phyloP scores from a whole-genome alignment of 345 rosid genomes.

The Euphorbia tirucalli region DNA sequence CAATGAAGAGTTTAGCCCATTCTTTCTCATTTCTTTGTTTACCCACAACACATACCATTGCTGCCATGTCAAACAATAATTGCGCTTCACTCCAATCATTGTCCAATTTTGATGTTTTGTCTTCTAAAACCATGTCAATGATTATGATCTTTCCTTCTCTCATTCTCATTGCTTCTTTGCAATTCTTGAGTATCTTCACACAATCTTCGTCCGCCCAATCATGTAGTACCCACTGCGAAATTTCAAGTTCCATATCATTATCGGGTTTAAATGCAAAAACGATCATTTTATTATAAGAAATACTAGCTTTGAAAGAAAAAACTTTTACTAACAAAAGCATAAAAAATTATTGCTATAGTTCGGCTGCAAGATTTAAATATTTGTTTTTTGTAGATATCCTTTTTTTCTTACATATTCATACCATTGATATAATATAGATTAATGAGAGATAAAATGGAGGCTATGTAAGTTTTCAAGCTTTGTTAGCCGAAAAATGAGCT shows the following conservation, averaged over 20 bases:
- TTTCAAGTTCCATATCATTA: not conserved
- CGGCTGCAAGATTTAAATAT: too few species aligned
- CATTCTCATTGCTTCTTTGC: conserved; percentile 4
- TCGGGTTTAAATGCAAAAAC: not conserved
- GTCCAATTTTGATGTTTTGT: not conserved
- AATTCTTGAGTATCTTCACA: not conserved
- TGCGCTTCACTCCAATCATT: conserved; percentile 11
- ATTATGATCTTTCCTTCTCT: not conserved
- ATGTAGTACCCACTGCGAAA: conserved; percentile 4
- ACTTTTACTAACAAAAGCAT: not conserved
- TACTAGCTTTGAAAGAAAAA: not conserved
- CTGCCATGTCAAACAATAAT: not conserved
- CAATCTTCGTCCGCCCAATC: conserved; percentile 6
- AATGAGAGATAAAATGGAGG: too few species aligned
- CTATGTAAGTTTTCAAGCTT: too few species aligned
- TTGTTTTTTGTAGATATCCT: too few species aligned
- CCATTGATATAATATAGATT: too few species aligned
- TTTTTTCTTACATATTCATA: too few species aligned
- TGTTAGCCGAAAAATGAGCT: too few species aligned
- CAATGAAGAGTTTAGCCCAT: not conserved
- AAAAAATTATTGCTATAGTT: too few species aligned
- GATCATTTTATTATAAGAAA: too few species aligned
- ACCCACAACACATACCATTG: not conserved
- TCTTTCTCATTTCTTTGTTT: conserved; percentile 7
- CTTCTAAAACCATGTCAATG: not conserved